Percentiles rank a stretch among this genome's conserved stretches.
These are phyloP conservation scores for Rutidosis leptorrhynchoides DNA, from an alignment of 129 eudicot genomes.

Conservation along the genomic window DNA sequence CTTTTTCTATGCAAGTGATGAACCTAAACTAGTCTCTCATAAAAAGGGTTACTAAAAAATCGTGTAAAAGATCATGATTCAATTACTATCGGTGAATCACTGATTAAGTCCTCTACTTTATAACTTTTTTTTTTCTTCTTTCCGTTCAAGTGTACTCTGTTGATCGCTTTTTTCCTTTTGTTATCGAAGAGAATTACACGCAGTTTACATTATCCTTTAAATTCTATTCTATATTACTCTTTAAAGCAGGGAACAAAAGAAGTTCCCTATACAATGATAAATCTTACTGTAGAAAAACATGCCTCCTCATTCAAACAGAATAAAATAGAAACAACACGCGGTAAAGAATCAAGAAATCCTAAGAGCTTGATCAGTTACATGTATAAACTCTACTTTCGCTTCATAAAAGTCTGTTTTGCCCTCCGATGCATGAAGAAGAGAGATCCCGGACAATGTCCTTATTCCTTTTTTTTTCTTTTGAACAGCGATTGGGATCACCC, in stretches of 20 bases:
- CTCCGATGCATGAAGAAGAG: slow-evolving; percentile 71
- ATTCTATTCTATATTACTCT: not conserved
- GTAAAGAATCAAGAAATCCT: not conserved
- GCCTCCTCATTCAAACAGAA: slow-evolving; percentile 20
- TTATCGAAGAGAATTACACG: not conserved
- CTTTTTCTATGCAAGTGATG: slow-evolving; percentile 36
- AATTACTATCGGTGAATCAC: not conserved
- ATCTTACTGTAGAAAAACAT: slow-evolving; percentile 35
- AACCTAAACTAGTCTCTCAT: slow-evolving; percentile 14
- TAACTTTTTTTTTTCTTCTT: not conserved
- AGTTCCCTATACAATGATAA: slow-evolving; percentile 26
- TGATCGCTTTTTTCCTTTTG: not conserved
- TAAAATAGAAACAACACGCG: slow-evolving; percentile 21
- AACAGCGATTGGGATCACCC: no score
- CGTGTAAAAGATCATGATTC: not conserved
- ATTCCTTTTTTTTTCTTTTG: no score
- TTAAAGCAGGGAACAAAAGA: not conserved
- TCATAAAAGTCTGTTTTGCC: slow-evolving; percentile 75
- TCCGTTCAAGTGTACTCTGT: not conserved
- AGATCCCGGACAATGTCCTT: slow-evolving; percentile 74
- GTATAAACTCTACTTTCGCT: slow-evolving; percentile 71
- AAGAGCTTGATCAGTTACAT: slow-evolving; percentile 48
- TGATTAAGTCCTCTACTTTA: not conserved
- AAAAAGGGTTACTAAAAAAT: slow-evolving; percentile 24
- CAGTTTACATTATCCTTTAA: not conserved